These are phyloP conservation scores for Candida broadrunensis DNA, from an alignment of 805 yeast genomes.

Conservation along the genomic window DNA sequence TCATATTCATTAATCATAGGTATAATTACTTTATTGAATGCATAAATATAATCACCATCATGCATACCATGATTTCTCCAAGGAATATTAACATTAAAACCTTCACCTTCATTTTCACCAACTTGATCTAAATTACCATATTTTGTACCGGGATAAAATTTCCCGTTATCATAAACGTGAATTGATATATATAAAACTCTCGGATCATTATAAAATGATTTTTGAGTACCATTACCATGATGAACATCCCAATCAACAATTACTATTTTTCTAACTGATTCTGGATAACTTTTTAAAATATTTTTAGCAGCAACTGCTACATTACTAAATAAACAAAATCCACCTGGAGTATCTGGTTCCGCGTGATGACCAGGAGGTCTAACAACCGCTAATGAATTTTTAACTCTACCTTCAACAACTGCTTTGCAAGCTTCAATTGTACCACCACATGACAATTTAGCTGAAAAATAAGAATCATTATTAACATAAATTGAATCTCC, in stretches of 20 bases:
- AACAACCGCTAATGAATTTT: constrained; percentile 89
- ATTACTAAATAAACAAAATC: constrained; percentile 92
- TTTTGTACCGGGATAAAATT: constrained; percentile 89
- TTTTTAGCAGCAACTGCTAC: constrained; percentile 96
- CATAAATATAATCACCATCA: constrained; percentile 93
- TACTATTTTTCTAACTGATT: constrained; percentile 76
- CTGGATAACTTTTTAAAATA: constrained; percentile 79
- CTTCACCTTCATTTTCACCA: constrained; percentile 86
- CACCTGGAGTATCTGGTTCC: constrained; percentile 96
- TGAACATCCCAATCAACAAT: constrained; percentile 98
- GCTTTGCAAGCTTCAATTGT: constrained; percentile 95
- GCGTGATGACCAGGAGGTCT: constrained; percentile 99
- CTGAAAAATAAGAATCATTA: constrained; percentile 83
- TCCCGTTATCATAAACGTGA: constrained; percentile 90
- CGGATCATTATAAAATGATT: constrained; percentile 85
- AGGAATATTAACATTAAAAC: constrained; percentile 85
- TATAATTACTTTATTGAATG: constrained; percentile 79
- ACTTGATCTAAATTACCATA: constrained; percentile 79
- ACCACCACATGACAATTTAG: constrained; percentile 93
- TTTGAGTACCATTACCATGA: constrained; percentile 98
- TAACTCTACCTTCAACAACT: constrained; percentile 88
- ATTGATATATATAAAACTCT: constrained; percentile 86
- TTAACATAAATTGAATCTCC: constrained; percentile 96
- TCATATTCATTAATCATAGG: constrained; percentile 86
- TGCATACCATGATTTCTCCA: constrained; percentile 92